These are phyloP conservation scores for Hyaloperonospora brassicae DNA, from an alignment of 352 stramenopile genomes.

Conservation along the genomic window DNA sequence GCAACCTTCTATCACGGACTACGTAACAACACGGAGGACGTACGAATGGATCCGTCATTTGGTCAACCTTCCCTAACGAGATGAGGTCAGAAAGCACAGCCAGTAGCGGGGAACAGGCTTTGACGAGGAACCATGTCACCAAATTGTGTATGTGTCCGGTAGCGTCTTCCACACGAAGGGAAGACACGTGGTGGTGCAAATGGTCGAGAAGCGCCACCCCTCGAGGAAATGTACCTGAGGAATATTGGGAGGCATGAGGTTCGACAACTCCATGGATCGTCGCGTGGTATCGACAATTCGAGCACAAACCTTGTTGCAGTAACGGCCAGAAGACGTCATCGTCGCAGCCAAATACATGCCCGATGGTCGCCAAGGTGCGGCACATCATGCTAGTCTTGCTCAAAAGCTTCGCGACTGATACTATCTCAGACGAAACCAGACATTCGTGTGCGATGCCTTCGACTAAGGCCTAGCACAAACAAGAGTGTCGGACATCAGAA, in stretches of 20 bases:
- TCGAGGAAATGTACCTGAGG: slow-evolving; percentile 34
- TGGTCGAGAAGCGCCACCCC: slow-evolving; percentile 46
- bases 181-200: slow-evolving; percentile 32
- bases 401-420: slow-evolving; percentile 30
- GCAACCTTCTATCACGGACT: slow-evolving; percentile 3
- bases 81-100: slow-evolving; percentile 43
- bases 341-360: slow-evolving; percentile 26
- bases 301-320: slow-evolving; percentile 27
- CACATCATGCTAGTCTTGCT: slow-evolving; percentile 31
- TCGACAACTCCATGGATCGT: background rate
- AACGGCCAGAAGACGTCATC: slow-evolving; percentile 35
- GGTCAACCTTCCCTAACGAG: slow-evolving; percentile 30
- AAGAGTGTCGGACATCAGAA: slow-evolving; percentile 5
- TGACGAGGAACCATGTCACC: slow-evolving; percentile 49
- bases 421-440: slow-evolving; percentile 2
- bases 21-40: slow-evolving; percentile 8
- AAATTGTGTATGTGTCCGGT: slow-evolving; percentile 25
- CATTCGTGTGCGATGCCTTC: slow-evolving; percentile 20
- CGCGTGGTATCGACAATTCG: background rate
- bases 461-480: slow-evolving; percentile 13
- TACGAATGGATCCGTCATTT: slow-evolving; percentile 51
- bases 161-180: slow-evolving; percentile 31
- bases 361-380: slow-evolving; percentile 25
- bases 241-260: slow-evolving; percentile 1
- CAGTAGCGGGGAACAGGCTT: slow-evolving; percentile 46